phyloP scores from a whole-genome alignment of 2,329 filamentous ascomycete genomes.

The Ampelomyces quisqualis region DNA sequence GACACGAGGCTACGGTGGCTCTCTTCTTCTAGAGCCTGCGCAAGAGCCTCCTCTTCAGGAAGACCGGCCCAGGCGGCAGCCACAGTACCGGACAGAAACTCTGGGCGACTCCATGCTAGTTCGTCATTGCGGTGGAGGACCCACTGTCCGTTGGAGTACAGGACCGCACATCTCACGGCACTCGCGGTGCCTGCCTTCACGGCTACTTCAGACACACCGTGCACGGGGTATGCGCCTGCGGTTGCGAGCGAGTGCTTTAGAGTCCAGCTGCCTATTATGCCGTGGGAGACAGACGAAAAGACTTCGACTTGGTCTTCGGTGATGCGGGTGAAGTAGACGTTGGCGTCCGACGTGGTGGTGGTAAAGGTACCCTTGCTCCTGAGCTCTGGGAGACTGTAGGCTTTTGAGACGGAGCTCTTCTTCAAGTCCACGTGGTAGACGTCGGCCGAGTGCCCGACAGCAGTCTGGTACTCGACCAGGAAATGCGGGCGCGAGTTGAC shows the following conservation, averaged over 20 bases:
- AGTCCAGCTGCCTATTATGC: constrained; percentile 73
- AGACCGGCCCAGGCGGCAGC: constrained; percentile 80
- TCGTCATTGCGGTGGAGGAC: constrained; percentile 80
- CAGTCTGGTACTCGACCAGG: constrained; percentile 76
- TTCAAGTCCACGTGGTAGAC: constrained; percentile 81
- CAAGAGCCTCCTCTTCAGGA: constrained; percentile 70
- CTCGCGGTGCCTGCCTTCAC: constrained; percentile 67
- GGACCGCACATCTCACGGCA: constrained; percentile 74
- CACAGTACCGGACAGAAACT: constrained; percentile 77
- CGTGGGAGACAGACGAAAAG: constrained; percentile 73
- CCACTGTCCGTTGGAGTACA: constrained; percentile 71
- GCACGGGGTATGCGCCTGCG: constrained; percentile 51
- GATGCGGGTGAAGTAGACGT: constrained; percentile 85
- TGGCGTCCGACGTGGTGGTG: constrained; percentile 72
- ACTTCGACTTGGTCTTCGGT: constrained; percentile 72
- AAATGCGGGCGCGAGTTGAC: constrained; percentile 76
- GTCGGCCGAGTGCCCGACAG: constrained; percentile 72
- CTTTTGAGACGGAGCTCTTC: constrained; percentile 68
- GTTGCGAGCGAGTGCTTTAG: constrained; percentile 48
- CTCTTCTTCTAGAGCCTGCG: constrained; percentile 80
- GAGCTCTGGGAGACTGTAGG: constrained; percentile 75
- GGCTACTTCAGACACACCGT: constrained; percentile 80
- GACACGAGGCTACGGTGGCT: constrained; percentile 75
- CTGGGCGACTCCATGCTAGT: constrained; percentile 74
- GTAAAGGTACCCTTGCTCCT: constrained; percentile 74